Evolutionary conservation across 345 rosid species (phyloP).

Genomic region (Linum trigynum): DNA sequence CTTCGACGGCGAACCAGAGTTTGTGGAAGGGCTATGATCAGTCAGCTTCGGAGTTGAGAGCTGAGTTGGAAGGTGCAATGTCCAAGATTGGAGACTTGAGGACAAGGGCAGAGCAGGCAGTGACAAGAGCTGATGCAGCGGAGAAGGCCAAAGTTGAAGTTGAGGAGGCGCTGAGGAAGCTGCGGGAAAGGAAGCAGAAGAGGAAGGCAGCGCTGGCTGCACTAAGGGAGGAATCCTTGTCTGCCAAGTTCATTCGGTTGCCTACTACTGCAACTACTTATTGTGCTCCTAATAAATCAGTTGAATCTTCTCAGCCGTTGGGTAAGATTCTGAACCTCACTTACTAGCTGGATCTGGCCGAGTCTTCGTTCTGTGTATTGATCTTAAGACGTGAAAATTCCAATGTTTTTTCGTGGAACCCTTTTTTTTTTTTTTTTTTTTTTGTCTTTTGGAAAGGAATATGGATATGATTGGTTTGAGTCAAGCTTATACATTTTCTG

Average conservation of each 20-base stretch:
- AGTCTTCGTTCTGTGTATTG: no score
- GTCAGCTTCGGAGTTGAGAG: conserved; percentile 15
- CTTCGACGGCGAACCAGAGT: conserved; percentile 11
- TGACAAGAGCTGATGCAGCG: conserved; percentile 39
- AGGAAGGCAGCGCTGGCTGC: conserved; percentile 38
- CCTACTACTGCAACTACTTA: conserved; percentile 12
- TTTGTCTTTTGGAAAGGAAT: no score
- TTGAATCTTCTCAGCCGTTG: conserved; percentile 21
- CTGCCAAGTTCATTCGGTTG: conserved; percentile 1
- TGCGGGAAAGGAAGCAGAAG: conserved; percentile 35
- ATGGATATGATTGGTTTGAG: no score
- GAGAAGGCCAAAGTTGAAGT: conserved; percentile 37
- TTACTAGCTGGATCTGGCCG: conserved; percentile 13
- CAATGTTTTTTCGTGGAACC: no score
- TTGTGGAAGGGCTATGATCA: conserved; percentile 6
- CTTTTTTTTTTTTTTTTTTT: no score
- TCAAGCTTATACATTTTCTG: no score
- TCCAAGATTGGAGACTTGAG: conserved; percentile 33
- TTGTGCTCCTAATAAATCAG: conserved; percentile 7
- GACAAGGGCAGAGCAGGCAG: conserved; percentile 40
- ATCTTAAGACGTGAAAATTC: no score
- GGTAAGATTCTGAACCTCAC: conserved; percentile 44
- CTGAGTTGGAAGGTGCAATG: conserved; percentile 27
- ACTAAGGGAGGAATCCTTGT: conserved; percentile 29
- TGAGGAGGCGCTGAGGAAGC: conserved; percentile 33